Conservation (phyloP, 1,139 yeast genomes). For the Saccharomyces pastorianus region DNA sequence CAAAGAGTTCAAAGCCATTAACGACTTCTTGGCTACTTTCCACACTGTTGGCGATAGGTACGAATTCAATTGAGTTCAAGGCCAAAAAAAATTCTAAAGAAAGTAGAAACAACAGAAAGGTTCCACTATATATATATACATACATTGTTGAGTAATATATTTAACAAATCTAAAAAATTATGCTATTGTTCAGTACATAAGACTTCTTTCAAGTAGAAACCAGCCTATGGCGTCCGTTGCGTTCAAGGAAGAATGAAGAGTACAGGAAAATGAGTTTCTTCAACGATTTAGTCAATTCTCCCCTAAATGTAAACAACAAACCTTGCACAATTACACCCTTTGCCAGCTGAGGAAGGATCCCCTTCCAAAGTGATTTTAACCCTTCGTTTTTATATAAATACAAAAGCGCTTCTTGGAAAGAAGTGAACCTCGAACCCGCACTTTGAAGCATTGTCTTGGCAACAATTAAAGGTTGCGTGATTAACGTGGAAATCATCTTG, state of each 20-base stretch:
- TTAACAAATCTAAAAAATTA: background rate
- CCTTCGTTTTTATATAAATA: conserved; percentile 48
- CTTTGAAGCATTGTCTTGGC: conserved; percentile 78
- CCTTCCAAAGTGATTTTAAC: conserved; percentile 57
- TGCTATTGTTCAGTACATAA: background rate
- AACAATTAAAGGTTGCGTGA: conserved; percentile 79
- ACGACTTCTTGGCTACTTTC: conserved; percentile 36
- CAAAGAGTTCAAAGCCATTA: conserved; percentile 45
- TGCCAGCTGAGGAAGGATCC: conserved; percentile 69
- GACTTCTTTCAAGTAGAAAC: background rate
- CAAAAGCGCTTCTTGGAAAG: conserved; percentile 47
- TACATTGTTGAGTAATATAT: background rate
- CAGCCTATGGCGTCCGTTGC: background rate
- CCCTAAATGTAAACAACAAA: conserved; percentile 72
- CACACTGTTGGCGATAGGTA: conserved; percentile 47
- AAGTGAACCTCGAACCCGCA: conserved; percentile 35
- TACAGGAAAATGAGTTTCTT: conserved; percentile 10
- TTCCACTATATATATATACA: background rate
- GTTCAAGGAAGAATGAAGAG: background rate
- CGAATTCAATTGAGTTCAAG: conserved; percentile 21
- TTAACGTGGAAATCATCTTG: conserved; percentile 70
- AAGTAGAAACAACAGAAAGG: background rate
- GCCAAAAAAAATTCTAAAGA: too few relatives aligned
- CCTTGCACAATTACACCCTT: conserved; percentile 87
- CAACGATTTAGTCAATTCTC: conserved; percentile 42